Evolutionary conservation across 139 green algal species (phyloP), one percentile per base, ranked within the genome.

Genomic region (Deuterostichococcus epilithicus): DNA sequence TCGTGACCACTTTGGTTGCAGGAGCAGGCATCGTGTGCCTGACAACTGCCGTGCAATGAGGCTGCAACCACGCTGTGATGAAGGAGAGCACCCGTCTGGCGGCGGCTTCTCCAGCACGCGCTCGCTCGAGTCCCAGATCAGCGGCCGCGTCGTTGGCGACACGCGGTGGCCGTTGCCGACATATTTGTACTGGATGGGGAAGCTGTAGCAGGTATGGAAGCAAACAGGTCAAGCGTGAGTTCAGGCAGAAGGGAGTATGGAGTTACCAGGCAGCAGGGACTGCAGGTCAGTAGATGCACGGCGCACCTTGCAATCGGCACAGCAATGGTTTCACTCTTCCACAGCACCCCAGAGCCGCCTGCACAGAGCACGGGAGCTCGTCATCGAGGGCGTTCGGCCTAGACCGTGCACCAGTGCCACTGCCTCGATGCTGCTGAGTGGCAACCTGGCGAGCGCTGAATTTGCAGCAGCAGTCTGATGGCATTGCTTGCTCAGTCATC

Each of bases 141-240:
- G 73, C 15, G 84, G 84, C 47, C 84, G 72, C 1, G 78, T 87
- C 38, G 84, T 88, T 52, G 84, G 84, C 2, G 78, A 83, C 6
- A 74, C 79, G 47, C 84, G 74, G 76, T 88, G 78, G 34, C 84
- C 84, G 63, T 88, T 88, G 33, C 78, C 78, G 1, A 87, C 70
- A 36, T 79, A 81, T 25, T 71, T 45, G 47, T 81, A 78, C 22
- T 68, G 36, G 37, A 88, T 60, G 32, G 84, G 84, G 34, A 88
- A 82, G 3, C 70, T 76, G 72, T 34, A 52, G 8, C 42, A 52
- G 10, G 13, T 8, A 13, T 52, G 42, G 42, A 52, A 52, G 42
- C 10, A 8, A 52, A 8, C 10, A 23, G 42, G 10, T 8, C 42
- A 52, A 23, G 10, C 8, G 42, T 13, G 42, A 52, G 42, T 13